Conservation (phyloP, 495 filamentous ascomycete genomes). For the Penicillium nucicola region DNA sequence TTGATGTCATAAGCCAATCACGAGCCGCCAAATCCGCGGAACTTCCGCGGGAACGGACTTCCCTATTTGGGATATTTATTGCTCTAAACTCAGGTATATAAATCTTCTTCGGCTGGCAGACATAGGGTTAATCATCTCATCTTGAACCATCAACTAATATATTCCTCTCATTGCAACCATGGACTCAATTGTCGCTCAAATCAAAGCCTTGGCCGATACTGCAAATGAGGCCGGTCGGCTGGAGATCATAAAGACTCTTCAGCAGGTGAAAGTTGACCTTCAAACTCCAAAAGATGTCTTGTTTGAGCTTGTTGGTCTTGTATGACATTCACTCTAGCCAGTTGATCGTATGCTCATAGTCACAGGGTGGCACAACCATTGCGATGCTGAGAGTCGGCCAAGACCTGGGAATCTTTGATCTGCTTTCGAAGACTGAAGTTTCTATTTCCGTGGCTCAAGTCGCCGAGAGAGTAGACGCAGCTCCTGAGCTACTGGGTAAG, state of each 20-base stretch:
- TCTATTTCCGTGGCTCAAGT: constrained; percentile 28
- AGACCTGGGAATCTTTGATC: constrained; percentile 35
- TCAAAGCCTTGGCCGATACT: constrained; percentile 14
- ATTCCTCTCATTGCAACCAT: constrained; percentile 1
- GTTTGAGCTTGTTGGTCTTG: constrained; percentile 15
- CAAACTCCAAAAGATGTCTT: constrained; percentile 20
- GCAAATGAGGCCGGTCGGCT: constrained; percentile 20
- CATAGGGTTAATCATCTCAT: background rate
- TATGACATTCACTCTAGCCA: constrained; percentile 6
- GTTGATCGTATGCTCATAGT: too few species aligned
- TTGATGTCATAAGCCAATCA: constrained; percentile 10
- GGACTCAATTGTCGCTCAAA: constrained; percentile 26
- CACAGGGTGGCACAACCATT: constrained; percentile 18
- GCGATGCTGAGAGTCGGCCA: constrained; percentile 26
- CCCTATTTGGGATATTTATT: background rate
- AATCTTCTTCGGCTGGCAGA: background rate
- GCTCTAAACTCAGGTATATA: background rate
- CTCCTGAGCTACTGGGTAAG: constrained; percentile 28
- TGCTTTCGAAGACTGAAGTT: constrained; percentile 19
- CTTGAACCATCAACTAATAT: background rate
- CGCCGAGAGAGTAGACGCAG: constrained; percentile 24
- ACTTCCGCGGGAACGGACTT: constrained; percentile 9
- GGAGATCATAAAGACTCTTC: constrained; percentile 20
- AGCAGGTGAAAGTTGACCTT: constrained; percentile 11
- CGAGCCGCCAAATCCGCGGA: constrained; percentile 16